phyloP scores from a whole-genome alignment of 768 basidiomycete genomes.

The Boletus sensibilis region DNA sequence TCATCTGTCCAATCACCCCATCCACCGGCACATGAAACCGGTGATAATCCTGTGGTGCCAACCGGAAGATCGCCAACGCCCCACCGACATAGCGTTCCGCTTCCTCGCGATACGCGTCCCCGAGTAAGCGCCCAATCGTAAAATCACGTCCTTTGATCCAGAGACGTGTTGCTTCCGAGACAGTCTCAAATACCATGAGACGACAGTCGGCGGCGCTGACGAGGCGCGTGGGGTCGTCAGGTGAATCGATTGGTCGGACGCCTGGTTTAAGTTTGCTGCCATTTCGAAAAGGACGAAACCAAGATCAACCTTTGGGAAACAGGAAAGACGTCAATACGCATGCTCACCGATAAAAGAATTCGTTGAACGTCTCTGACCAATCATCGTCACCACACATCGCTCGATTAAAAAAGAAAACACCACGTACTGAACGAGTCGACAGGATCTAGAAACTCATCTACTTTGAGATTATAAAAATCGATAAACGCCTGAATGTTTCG shows the following conservation, averaged over 20 bases:
- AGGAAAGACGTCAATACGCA: background rate
- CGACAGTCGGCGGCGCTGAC: constrained; percentile 95
- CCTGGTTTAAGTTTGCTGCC: constrained; percentile 78
- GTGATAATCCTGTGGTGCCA: constrained; percentile 96
- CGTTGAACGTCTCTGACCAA: constrained; percentile 78
- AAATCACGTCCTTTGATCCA: constrained; percentile 99
- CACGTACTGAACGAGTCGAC: constrained; percentile 76
- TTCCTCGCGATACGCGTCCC: constrained; percentile 69
- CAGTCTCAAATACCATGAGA: constrained; percentile 90
- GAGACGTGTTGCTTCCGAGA: constrained; percentile 79
- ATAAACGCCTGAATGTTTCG: constrained; percentile 86
- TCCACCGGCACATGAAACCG: constrained; percentile 90
- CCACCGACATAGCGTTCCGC: constrained; percentile 76
- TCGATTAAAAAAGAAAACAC: background rate
- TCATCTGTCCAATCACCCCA: constrained; percentile 80
- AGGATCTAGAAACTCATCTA: constrained; percentile 82
- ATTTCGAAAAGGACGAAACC: background rate
- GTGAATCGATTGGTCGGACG: constrained; percentile 72
- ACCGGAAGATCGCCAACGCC: constrained; percentile 82
- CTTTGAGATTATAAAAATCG: constrained; percentile 82
- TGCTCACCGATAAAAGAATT: constrained; percentile 79
- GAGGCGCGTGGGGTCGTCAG: constrained; percentile 71
- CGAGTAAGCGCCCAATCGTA: constrained; percentile 73
- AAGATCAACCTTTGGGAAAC: background rate
- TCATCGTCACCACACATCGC: background rate